Evolutionary conservation across 306 rosid genomes (phyloP).

Genomic region (Gastrolobium bilobum): DNA sequence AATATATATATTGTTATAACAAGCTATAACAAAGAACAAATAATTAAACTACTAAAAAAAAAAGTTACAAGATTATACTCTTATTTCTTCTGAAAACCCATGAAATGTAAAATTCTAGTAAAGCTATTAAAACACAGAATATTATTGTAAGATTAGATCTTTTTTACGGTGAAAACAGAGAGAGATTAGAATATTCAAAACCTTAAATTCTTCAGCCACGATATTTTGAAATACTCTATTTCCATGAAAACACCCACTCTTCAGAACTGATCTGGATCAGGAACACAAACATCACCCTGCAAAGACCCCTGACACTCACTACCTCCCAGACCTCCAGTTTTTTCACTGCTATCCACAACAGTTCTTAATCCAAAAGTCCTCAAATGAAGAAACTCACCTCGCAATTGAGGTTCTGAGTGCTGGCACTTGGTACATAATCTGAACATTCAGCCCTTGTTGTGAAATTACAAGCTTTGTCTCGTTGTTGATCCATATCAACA

Average conservation of each 20-base stretch:
- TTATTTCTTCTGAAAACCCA: slow-evolving; percentile 35
- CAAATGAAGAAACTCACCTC: slow-evolving; percentile 88
- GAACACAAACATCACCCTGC: slow-evolving; percentile 78
- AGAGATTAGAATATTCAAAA: slow-evolving; percentile 67
- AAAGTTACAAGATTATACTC: slow-evolving; percentile 9
- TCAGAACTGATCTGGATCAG: slow-evolving; percentile 64
- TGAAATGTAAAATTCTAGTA: slow-evolving; percentile 20
- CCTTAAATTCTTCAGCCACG: slow-evolving; percentile 75
- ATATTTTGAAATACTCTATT: slow-evolving; percentile 61
- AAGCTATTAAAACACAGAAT: not conserved
- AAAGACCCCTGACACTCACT: slow-evolving; percentile 77
- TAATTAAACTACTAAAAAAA: not conserved
- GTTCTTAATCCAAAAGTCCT: slow-evolving; percentile 74
- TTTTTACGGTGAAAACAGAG: slow-evolving; percentile 39
- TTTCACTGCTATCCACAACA: slow-evolving; percentile 76
- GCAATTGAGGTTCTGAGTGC: slow-evolving; percentile 70
- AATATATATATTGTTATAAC: slow-evolving; percentile 13
- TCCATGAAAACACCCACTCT: slow-evolving; percentile 58
- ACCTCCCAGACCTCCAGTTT: slow-evolving; percentile 72
- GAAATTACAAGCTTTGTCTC: slow-evolving; percentile 62
- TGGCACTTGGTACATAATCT: slow-evolving; percentile 62
- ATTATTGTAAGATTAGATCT: slow-evolving; percentile 35
- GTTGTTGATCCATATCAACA: slow-evolving; percentile 57
- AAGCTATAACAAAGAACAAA: slow-evolving; percentile 14
- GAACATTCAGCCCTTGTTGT: slow-evolving; percentile 56